A percentile compares a stretch with the other conserved stretches of the same genome.
Conservation (phyloP, 1,139 yeast genomes). For the Pichia sp. region DNA sequence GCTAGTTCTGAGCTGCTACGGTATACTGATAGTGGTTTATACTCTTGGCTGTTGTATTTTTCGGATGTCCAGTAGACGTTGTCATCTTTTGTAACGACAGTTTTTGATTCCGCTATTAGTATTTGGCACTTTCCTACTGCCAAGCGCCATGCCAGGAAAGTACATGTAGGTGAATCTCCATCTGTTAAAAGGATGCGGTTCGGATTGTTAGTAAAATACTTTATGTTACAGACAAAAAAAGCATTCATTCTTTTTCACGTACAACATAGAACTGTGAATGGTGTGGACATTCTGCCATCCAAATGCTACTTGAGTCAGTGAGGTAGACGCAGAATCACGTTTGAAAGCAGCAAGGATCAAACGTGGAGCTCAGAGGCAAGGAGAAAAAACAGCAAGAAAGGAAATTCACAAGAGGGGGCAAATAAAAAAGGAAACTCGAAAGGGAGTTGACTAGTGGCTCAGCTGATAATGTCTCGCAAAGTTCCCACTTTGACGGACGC, state of each 20-base stretch:
- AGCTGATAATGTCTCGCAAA: not conserved
- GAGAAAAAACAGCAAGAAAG: not conserved
- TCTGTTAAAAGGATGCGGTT: slow-evolving; percentile 10
- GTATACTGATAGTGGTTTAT: slow-evolving; percentile 12
- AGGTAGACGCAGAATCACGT: not conserved
- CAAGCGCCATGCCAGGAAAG: slow-evolving; percentile 22
- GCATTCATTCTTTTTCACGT: not conserved
- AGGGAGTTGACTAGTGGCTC: not conserved
- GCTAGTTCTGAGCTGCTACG: not conserved
- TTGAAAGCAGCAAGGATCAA: not conserved
- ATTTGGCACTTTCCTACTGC: slow-evolving; percentile 14
- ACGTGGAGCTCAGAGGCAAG: not conserved
- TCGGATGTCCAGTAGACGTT: slow-evolving; percentile 16
- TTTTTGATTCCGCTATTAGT: slow-evolving; percentile 5
- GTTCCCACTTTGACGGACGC: not conserved
- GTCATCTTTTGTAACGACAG: not conserved
- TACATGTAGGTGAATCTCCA: slow-evolving; percentile 24
- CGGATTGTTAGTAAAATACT: not conserved
- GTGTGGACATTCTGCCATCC: slow-evolving; percentile 7
- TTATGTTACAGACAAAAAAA: not conserved
- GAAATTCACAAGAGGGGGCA: slow-evolving; percentile 4
- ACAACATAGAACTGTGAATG: slow-evolving; percentile 10
- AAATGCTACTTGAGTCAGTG: not conserved
- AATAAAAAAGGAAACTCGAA: not conserved
- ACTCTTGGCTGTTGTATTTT: slow-evolving; percentile 6